Base-by-base conservation (phyloP, 805 yeast genomes). In the Candida oleophila region DNA sequence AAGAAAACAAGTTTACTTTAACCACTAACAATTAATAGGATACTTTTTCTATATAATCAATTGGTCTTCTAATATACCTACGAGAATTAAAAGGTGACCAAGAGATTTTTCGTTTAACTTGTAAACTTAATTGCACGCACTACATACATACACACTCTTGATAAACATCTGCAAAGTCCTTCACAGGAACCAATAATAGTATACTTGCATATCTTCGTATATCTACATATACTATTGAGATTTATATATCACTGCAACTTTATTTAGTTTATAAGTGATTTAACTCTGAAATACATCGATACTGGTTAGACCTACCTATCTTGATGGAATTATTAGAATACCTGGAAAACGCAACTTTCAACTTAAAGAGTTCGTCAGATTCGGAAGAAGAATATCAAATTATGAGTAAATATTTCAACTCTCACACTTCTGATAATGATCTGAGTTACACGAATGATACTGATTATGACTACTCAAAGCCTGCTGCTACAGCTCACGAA, bases 291-390 rank as follows among this genome's bases (percentile, higher is more conserved):
- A 25, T 11, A 25, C 30, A 25, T 34, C 19, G 19, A 8, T 8
- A 18, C 41, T 38, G 41, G 41, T 30, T 41, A 14, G 22, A 28
- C 35, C 43, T 18, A 18, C 36, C 43, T 16, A 11, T 22, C 39
- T 25, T 34, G 19, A 42, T 42, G 45, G 45, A 42, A 42, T 42
- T 42, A 22, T 42, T 42, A 36, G 45, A 42, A 15, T 42, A 42
- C 35, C 45, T 22, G 39, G 45, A 34, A 20, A 42, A 25, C 30
- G 33, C 39, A 5, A 30, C 25, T 12, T 42, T 42, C 45, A 36
- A 21, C 33, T 34, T 34, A 20, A 33, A 35, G 45, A 42, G 45
- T 42, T 42, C 39, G 19, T 33, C 45, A 18, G 45, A 42, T 20
- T 42, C 45, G 18, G 45, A 42, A 33, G 45, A 42, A 20, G 45